Conservation (phyloP, 257 asterid species). For the Mentha longifolia region DNA sequence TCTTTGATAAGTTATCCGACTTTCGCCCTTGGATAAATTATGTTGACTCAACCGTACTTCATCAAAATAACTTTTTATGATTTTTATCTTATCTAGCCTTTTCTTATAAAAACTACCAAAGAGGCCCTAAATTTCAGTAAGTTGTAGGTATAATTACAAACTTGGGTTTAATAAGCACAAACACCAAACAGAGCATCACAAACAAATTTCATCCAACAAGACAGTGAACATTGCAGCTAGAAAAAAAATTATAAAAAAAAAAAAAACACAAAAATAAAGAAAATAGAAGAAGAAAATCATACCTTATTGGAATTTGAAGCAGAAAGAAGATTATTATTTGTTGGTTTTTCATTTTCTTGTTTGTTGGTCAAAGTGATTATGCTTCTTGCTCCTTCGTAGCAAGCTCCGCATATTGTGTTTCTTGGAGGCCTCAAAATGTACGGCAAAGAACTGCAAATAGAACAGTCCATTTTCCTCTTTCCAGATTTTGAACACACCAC, state of each 20-base stretch:
- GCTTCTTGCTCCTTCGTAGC: conserved; percentile 86
- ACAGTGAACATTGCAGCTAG: neutral
- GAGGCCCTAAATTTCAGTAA: too few species aligned
- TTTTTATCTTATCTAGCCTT: too few species aligned
- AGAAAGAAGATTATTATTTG: conserved; percentile 38
- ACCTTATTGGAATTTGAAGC: conserved; percentile 67
- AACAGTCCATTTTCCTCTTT: conserved; percentile 99
- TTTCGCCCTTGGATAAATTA: too few species aligned
- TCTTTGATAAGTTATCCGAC: too few species aligned
- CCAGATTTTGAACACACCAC: too few species aligned
- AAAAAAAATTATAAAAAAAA: too few species aligned
- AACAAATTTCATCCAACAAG: neutral
- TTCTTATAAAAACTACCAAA: too few species aligned
- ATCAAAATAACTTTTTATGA: too few species aligned
- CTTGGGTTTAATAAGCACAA: too few species aligned
- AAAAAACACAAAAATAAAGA: too few species aligned
- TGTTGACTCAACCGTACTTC: too few species aligned
- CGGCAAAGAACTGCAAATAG: conserved; percentile 86
- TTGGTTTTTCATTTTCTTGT: conserved; percentile 50
- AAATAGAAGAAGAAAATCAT: neutral
- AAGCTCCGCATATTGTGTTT: conserved; percentile 78
- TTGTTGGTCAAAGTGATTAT: conserved; percentile 68
- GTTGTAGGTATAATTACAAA: too few species aligned
- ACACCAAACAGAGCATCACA: neutral
- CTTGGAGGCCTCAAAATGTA: conserved; percentile 86